Evolutionary conservation across 768 basidiomycete species (phyloP), one percentile per base, ranked within the genome.

Genomic region (Stropharia rugosoannulata): DNA sequence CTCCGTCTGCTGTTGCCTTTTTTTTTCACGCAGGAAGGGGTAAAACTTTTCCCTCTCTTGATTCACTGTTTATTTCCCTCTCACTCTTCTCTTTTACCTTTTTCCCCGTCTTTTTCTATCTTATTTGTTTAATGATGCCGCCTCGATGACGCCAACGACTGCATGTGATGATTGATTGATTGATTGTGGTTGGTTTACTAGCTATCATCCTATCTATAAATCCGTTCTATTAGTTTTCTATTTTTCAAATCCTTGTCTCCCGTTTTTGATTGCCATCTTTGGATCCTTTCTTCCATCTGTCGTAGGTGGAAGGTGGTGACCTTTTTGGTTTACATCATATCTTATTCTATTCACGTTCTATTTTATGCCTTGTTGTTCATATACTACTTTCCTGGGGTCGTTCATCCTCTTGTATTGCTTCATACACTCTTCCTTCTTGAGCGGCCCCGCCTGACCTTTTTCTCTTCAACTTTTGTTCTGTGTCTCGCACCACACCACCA

Each of bases 131-230:
- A 18, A 18, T n/a, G 32, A 32, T 18, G 35, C 22, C 16, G 35
- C 32, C n/a, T 36, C 22, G 4, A 49, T 37, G 47, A 49, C 35
- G 35, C 46, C 35, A 37, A 36, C 27, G n/a, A 49, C 47, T 37
- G 47, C 47, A 49, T 49, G 47, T 49, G 47, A 49, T 49, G 47
- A 49, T 47, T 47, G 29, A 15, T 47, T 47, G 29, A 32, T 32
- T 47, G 46, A 36, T 32, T 32, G n/a, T 32, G 15, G n/a, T 45
- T 45, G 43, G 29, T 32, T 32, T 32, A 32, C 29, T 32, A 45
- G 43, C 29, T 22, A 32, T 49, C 15, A 47, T 35, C 22, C 15
- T 49, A 49, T 49, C 35, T 49, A 49, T 49, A 49, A n/a, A 49
- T 49, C 46, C 29, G 29, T 32, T 32, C 29, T 32, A 32, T 32